A percentile compares a stretch with the other conserved stretches of the same genome.
Conservation (phyloP, 371 early-diverging fungal species). For the Syncephalis plumigaleata region DNA sequence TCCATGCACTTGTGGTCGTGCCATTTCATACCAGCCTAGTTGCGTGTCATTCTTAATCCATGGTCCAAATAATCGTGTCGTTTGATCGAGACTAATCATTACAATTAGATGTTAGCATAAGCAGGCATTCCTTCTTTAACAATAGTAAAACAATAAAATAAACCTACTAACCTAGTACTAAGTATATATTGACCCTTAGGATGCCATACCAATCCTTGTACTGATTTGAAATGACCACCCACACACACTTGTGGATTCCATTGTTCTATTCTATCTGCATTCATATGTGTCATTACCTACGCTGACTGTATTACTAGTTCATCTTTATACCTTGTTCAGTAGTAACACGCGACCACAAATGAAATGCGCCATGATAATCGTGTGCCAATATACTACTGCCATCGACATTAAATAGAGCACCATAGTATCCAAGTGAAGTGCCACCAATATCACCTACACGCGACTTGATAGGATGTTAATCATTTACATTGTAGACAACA, state of each 20-base stretch:
- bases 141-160: too few species aligned
- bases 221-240: constrained; percentile 9
- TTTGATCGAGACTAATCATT: constrained; percentile 62
- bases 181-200: constrained; percentile 54
- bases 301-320: not conserved
- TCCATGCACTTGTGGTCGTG: constrained; percentile 93
- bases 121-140: not conserved
- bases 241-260: constrained; percentile 52
- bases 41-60: constrained; percentile 24
- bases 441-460: constrained; percentile 90
- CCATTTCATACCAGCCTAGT: constrained; percentile 76
- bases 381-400: constrained; percentile 52
- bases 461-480: too few species aligned
- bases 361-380: constrained; percentile 79
- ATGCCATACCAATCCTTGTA: constrained; percentile 62
- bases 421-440: constrained; percentile 63
- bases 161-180: constrained; percentile 28
- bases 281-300: not conserved
- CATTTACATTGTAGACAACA: too few species aligned
- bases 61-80: constrained; percentile 63
- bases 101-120: not conserved
- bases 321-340: constrained; percentile 10
- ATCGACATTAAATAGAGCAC: constrained; percentile 50
- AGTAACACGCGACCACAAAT: constrained; percentile 49
- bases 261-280: constrained; percentile 16